Conservation (phyloP, 2,329 filamentous ascomycete genomes). For the Penicillium sp. region DNA sequence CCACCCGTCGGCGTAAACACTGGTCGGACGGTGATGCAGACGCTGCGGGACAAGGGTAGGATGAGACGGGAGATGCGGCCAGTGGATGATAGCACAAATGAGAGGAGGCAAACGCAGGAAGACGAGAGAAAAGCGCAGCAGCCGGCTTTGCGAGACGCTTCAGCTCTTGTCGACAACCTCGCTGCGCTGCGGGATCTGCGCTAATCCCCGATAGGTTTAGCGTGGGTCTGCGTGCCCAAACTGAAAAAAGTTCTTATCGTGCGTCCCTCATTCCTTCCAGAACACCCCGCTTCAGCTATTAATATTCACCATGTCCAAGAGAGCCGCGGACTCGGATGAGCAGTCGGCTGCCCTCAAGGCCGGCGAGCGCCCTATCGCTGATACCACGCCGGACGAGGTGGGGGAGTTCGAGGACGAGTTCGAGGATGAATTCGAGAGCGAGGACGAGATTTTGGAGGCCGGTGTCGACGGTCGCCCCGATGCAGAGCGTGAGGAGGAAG, state of each 20-base stretch:
- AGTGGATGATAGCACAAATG: slow-evolving; percentile 1
- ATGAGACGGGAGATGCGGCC: not conserved
- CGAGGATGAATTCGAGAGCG: slow-evolving; percentile 93
- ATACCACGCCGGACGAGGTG: slow-evolving; percentile 52
- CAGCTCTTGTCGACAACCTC: slow-evolving; percentile 15
- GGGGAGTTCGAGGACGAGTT: slow-evolving; percentile 75
- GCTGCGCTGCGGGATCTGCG: slow-evolving; percentile 25
- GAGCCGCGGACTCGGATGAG: slow-evolving; percentile 55
- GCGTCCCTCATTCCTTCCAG: slow-evolving; percentile 9
- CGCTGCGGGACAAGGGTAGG: not conserved
- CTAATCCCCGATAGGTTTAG: slow-evolving; percentile 37
- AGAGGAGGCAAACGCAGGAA: slow-evolving; percentile 7
- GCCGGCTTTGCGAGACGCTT: slow-evolving; percentile 2
- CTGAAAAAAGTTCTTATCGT: slow-evolving; percentile 32
- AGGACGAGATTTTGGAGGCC: slow-evolving; percentile 90
- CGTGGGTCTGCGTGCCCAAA: slow-evolving; percentile 18
- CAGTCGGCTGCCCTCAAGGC: slow-evolving; percentile 58
- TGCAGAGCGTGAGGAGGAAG: slow-evolving; percentile 87
- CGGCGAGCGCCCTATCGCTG: slow-evolving; percentile 57
- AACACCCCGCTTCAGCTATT: slow-evolving; percentile 3
- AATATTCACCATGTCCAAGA: slow-evolving; percentile 55
- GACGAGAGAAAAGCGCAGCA: not conserved
- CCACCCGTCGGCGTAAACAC: slow-evolving; percentile 6
- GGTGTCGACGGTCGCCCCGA: slow-evolving; percentile 91
- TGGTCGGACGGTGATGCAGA: not conserved